Evolutionary conservation across 2,329 filamentous ascomycete genomes (phyloP).

Genomic region (Pseudogymnoascus verrucosus): DNA sequence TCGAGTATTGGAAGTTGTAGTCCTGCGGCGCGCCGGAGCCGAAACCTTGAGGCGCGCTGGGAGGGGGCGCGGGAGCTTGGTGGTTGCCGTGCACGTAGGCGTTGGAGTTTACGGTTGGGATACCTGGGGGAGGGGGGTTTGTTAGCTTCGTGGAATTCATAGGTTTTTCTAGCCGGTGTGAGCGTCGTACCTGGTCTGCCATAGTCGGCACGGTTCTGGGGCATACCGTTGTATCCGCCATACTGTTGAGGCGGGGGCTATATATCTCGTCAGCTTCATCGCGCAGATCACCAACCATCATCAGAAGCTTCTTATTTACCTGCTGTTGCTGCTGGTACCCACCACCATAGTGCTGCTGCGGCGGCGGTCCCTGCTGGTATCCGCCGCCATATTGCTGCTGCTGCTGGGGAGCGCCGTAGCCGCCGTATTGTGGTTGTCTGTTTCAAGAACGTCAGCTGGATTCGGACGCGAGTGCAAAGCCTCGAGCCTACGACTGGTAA

Average conservation of each 20-base stretch:
- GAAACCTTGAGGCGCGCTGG: slow-evolving; percentile 60
- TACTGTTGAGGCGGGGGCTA: slow-evolving; percentile 41
- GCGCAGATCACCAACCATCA: neutral
- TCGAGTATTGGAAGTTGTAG: slow-evolving; percentile 86
- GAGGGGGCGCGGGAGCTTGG: slow-evolving; percentile 60
- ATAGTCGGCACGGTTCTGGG: slow-evolving; percentile 36
- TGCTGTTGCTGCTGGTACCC: slow-evolving; percentile 9
- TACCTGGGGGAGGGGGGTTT: slow-evolving; percentile 22
- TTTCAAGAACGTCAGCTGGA: slow-evolving; percentile 25
- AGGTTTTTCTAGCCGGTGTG: neutral
- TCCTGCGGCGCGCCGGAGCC: slow-evolving; percentile 70
- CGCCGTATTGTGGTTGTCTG: slow-evolving; percentile 35
- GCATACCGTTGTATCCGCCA: slow-evolving; percentile 31
- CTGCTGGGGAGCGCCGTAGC: slow-evolving; percentile 42
- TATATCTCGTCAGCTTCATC: neutral
- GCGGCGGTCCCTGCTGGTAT: slow-evolving; percentile 21
- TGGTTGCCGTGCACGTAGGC: slow-evolving; percentile 48
- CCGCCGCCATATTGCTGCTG: slow-evolving; percentile 32
- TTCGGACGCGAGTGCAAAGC: slow-evolving; percentile 21
- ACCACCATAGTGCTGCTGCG: slow-evolving; percentile 4
- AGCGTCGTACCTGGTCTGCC: slow-evolving; percentile 40
- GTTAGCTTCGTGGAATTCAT: slow-evolving; percentile 5
- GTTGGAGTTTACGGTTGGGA: slow-evolving; percentile 41
- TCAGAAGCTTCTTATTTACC: neutral
- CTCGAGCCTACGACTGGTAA: slow-evolving; percentile 42